A percentile compares a stretch with the other conserved stretches of the same genome.
Conservation (phyloP, 2,329 filamentous ascomycete species). For the Didymella pomorum region DNA sequence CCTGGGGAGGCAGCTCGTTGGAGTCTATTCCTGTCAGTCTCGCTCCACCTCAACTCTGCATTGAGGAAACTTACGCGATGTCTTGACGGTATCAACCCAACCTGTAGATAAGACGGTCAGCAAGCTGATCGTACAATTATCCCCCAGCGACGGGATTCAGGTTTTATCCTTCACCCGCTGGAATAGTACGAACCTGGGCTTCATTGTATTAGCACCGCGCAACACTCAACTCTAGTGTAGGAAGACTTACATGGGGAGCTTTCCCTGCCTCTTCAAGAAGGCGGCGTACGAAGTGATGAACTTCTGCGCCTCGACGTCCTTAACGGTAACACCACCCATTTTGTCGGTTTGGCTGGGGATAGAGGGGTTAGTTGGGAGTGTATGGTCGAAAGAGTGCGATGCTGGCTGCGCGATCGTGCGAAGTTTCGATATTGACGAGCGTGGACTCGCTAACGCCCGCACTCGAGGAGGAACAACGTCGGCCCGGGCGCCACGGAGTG, state of each 20-base stretch:
- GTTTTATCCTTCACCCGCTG: conserved; percentile 52
- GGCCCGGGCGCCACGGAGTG: conserved; percentile 22
- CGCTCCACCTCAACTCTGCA: not conserved
- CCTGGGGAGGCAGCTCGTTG: conserved; percentile 98
- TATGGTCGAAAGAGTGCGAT: conserved; percentile 25
- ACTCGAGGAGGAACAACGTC: conserved; percentile 21
- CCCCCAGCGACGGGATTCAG: conserved; percentile 65
- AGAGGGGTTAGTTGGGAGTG: conserved; percentile 25
- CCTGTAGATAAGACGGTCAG: conserved; percentile 68
- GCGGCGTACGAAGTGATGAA: conserved; percentile 86
- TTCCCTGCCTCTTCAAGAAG: conserved; percentile 94
- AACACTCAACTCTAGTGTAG: not conserved
- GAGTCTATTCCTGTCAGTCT: conserved; percentile 60
- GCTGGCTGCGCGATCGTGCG: not conserved
- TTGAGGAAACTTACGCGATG: conserved; percentile 61
- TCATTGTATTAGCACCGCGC: conserved; percentile 24
- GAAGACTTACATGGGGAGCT: conserved; percentile 72
- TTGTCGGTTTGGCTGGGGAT: conserved; percentile 63
- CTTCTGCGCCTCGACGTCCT: conserved; percentile 89
- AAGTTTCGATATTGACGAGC: conserved; percentile 22
- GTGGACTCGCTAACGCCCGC: conserved; percentile 34
- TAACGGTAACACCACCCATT: conserved; percentile 83
- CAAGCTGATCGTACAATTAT: conserved; percentile 50
- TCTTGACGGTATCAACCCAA: conserved; percentile 99
- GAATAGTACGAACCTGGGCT: conserved; percentile 71